Percentiles rank a stretch among this genome's conserved stretches.
phyloP scores from a whole-genome alignment of 106 monocot species.

The Acorus gramineus region DNA sequence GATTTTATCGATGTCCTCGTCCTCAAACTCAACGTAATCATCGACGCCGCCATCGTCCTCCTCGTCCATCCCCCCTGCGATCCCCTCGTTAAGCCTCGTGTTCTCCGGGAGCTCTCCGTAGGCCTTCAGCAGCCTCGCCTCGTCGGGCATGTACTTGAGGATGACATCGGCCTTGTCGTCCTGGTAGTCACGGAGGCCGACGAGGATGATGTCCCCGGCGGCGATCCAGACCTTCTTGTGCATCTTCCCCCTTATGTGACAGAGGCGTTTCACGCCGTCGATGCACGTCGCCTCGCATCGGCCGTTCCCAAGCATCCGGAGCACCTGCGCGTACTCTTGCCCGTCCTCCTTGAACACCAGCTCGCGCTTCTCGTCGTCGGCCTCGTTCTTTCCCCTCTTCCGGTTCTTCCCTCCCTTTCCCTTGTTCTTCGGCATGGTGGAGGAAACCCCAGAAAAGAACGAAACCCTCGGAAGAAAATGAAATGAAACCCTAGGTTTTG shows the following conservation, averaged over 20 bases:
- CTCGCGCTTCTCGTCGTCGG: constrained; percentile 74
- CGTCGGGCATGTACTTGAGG: constrained; percentile 74
- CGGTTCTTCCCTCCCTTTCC: constrained; percentile 76
- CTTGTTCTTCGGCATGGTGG: constrained; percentile 73
- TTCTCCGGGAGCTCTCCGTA: constrained; percentile 60
- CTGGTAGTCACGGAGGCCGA: constrained; percentile 66
- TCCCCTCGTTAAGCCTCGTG: constrained; percentile 57
- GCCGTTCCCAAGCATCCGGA: constrained; percentile 66
- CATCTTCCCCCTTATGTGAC: constrained; percentile 70
- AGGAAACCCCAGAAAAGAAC: no score
- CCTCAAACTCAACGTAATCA: constrained; percentile 69
- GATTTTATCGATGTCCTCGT: constrained; percentile 73
- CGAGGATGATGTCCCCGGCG: constrained; percentile 58
- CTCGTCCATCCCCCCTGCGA: constrained; percentile 54
- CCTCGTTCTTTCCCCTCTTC: constrained; percentile 73
- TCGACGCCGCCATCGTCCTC: constrained; percentile 49
- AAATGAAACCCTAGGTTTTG: no score
- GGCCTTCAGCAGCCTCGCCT: constrained; percentile 57
- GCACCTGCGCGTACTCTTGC: constrained; percentile 70
- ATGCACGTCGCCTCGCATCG: constrained; percentile 67
- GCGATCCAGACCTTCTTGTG: constrained; percentile 82
- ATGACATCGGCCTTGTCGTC: constrained; percentile 74
- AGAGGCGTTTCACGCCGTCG: constrained; percentile 57
- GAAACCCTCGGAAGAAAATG: no score
- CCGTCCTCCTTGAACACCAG: constrained; percentile 78